phyloP scores from a whole-genome alignment of 2,329 filamentous ascomycete species.

The Zymoseptoria crescenta region DNA sequence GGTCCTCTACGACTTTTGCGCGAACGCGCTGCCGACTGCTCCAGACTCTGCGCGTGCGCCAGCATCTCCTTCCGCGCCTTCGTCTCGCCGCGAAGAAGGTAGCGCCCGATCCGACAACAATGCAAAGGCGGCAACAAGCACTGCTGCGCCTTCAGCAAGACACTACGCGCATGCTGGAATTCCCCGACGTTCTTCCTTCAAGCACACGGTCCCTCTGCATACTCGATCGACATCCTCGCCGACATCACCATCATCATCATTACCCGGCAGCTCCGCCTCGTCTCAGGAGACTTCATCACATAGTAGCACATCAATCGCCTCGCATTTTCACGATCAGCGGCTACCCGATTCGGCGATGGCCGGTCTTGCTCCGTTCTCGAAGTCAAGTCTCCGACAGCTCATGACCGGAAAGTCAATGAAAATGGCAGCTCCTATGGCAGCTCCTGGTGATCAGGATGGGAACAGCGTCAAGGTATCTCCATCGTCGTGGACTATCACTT shows the following conservation, averaged over 20 bases:
- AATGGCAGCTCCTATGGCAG: constrained; percentile 1
- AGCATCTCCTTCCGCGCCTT: background rate
- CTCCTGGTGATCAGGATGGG: background rate
- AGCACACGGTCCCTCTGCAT: background rate
- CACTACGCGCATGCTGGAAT: no score
- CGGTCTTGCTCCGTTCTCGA: background rate
- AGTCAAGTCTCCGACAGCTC: background rate
- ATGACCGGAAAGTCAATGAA: background rate
- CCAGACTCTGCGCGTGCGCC: background rate
- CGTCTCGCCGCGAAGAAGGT: background rate
- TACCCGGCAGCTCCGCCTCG: constrained; percentile 2
- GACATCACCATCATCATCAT: background rate
- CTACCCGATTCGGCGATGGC: background rate
- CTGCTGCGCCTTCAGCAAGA: background rate
- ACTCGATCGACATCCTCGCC: background rate
- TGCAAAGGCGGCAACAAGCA: background rate
- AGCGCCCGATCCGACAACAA: background rate
- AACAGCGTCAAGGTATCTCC: background rate
- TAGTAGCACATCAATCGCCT: constrained; percentile 2
- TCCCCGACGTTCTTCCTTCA: background rate
- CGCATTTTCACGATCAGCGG: background rate
- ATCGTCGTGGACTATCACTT: background rate
- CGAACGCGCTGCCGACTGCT: background rate
- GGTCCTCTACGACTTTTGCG: constrained; percentile 22
- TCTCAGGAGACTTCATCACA: constrained; percentile 3